Conservation (phyloP, 2,329 filamentous ascomycete genomes). For the Spiromastix sp. region DNA sequence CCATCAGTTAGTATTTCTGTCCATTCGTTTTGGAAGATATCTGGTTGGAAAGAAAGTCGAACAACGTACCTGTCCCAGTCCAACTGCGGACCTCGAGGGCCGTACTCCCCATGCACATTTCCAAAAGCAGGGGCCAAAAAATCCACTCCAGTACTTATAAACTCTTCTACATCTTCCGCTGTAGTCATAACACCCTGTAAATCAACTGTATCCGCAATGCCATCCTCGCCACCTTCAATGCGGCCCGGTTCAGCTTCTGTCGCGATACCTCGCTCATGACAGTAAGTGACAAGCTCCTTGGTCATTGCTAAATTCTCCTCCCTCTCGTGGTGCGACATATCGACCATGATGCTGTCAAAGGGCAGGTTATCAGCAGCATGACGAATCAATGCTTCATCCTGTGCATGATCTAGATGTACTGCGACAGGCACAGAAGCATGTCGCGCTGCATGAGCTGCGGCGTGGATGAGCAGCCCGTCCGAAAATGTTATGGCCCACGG, state of each 20-base stretch:
- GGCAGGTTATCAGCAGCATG: slow-evolving; percentile 47
- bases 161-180: slow-evolving; percentile 58
- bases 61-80: no score
- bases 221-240: slow-evolving; percentile 66
- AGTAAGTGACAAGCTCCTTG: slow-evolving; percentile 51
- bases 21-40: no score
- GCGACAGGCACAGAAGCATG: slow-evolving; percentile 49
- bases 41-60: no score
- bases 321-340: slow-evolving; percentile 64
- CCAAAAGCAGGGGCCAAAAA: slow-evolving; percentile 67
- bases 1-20: no score
- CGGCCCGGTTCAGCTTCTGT: slow-evolving; percentile 62
- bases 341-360: slow-evolving; percentile 67
- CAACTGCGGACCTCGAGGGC: slow-evolving; percentile 50
- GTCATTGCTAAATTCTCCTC: slow-evolving; percentile 59
- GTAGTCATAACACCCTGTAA: slow-evolving; percentile 56
- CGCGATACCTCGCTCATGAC: slow-evolving; percentile 54
- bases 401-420: slow-evolving; percentile 57
- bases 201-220: slow-evolving; percentile 56
- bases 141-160: slow-evolving; percentile 61
- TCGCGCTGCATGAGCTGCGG: slow-evolving; percentile 46
- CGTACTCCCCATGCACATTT: slow-evolving; percentile 67
- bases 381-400: slow-evolving; percentile 52
- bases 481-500: slow-evolving; percentile 64
- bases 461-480: slow-evolving; percentile 44